A percentile compares a stretch with the other conserved stretches of the same genome.
These are phyloP conservation scores for Microdochium bolleyi DNA, from an alignment of 2,329 filamentous ascomycete species.

Conservation along the genomic window DNA sequence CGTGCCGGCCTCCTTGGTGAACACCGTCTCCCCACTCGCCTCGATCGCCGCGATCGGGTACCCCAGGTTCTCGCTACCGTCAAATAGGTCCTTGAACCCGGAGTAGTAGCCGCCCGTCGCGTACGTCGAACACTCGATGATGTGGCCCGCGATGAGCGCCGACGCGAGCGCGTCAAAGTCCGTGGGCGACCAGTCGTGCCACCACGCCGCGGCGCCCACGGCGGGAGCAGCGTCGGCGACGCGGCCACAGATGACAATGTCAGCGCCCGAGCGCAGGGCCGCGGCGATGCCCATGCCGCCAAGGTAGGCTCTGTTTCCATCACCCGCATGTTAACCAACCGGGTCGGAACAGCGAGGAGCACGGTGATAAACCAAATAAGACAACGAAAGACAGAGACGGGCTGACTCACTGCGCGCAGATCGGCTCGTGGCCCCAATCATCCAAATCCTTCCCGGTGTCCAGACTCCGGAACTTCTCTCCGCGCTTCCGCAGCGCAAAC, in stretches of 20 bases:
- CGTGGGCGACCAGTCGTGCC: slow-evolving; percentile 9
- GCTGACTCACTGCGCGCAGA: slow-evolving; percentile 5
- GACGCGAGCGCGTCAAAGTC: slow-evolving; percentile 11
- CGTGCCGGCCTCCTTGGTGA: slow-evolving; percentile 13
- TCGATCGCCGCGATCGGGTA: slow-evolving; percentile 8
- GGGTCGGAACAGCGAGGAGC: too few relatives aligned
- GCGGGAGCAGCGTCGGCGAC: slow-evolving; percentile 11
- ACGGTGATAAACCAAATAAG: not conserved
- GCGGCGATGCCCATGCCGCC: slow-evolving; percentile 21
- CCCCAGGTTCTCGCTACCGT: slow-evolving; percentile 12
- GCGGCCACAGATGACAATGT: slow-evolving; percentile 13
- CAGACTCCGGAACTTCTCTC: not conserved
- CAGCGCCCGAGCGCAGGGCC: slow-evolving; percentile 8
- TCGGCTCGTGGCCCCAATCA: slow-evolving; percentile 16
- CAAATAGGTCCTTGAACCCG: slow-evolving; percentile 15
- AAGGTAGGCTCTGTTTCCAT: slow-evolving; percentile 19
- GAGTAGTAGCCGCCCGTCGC: slow-evolving; percentile 19
- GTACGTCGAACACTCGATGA: slow-evolving; percentile 16
- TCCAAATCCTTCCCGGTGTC: slow-evolving; percentile 4
- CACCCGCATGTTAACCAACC: too few relatives aligned
- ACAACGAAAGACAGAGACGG: not conserved
- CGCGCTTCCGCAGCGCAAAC: not conserved
- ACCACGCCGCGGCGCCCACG: slow-evolving; percentile 11
- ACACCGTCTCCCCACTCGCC: not conserved
- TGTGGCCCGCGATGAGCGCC: slow-evolving; percentile 12